phyloP scores from a whole-genome alignment of 2,329 filamentous ascomycete genomes.

The Xylaria sp. region DNA sequence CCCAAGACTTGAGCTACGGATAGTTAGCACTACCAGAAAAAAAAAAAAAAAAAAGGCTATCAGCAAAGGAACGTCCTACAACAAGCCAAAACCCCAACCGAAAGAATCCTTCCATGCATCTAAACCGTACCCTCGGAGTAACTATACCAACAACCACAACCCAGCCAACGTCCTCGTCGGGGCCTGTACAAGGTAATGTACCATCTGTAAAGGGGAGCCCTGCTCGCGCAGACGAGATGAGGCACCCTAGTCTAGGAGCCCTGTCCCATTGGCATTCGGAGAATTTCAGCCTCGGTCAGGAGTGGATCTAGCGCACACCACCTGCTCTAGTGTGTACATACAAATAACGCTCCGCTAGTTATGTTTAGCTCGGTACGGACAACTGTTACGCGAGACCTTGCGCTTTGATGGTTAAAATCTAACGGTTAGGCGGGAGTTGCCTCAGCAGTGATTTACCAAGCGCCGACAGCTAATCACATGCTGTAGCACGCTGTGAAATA shows the following conservation, averaged over 20 bases:
- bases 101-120: background rate
- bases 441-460: constrained; percentile 28
- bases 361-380: constrained; percentile 13
- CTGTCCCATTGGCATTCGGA: constrained; percentile 32
- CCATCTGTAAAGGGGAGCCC: constrained; percentile 7
- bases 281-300: constrained; percentile 31
- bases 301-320: constrained; percentile 3
- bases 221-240: constrained; percentile 26
- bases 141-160: background rate
- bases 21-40: background rate
- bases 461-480: constrained; percentile 5
- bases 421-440: constrained; percentile 16
- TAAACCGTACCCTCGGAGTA: background rate
- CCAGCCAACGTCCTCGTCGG: constrained; percentile 2
- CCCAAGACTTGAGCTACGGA: background rate
- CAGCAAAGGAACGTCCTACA: constrained; percentile 10
- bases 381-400: constrained; percentile 8
- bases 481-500: constrained; percentile 11
- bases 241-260: constrained; percentile 26
- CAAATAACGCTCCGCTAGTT: constrained; percentile 19
- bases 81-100: constrained; percentile 10
- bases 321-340: background rate
- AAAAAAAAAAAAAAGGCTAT: background rate
- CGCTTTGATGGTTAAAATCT: constrained; percentile 7
- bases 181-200: constrained; percentile 1